These are phyloP conservation scores for Gossypium bickii DNA, from an alignment of 345 rosid genomes.

Conservation along the genomic window DNA sequence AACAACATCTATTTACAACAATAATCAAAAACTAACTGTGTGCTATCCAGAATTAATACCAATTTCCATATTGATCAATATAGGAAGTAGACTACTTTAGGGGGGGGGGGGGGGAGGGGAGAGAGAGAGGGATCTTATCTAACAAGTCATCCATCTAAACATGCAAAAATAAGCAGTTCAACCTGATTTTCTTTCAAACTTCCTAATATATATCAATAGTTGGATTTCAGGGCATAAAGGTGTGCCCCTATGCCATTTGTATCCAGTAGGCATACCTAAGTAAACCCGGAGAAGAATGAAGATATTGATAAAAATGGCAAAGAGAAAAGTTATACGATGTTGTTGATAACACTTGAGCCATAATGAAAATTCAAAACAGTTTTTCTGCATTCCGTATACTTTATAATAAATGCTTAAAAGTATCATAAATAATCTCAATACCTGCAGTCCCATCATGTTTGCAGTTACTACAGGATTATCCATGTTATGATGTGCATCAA, in stretches of 20 bases:
- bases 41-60: not conserved
- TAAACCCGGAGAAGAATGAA: not conserved
- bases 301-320: not conserved
- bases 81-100: too few relatives aligned
- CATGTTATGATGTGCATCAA: slow-evolving; percentile 72
- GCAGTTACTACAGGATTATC: slow-evolving; percentile 76
- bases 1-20: not conserved
- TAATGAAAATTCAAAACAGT: not conserved
- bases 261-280: not conserved
- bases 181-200: not conserved
- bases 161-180: not conserved
- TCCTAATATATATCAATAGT: not conserved
- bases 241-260: not conserved
- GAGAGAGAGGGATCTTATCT: not conserved
- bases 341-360: not conserved
- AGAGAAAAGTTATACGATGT: not conserved
- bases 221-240: not conserved
- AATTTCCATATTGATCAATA: not conserved
- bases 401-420: not conserved
- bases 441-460: slow-evolving; percentile 85
- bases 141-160: not conserved
- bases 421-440: slow-evolving; percentile 19
- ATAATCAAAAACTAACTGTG: not conserved
- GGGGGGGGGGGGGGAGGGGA: too few relatives aligned
- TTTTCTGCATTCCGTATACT: not conserved